These are phyloP conservation scores for Anethum foeniculum DNA, from an alignment of 140 eudicot genomes.

Conservation along the genomic window DNA sequence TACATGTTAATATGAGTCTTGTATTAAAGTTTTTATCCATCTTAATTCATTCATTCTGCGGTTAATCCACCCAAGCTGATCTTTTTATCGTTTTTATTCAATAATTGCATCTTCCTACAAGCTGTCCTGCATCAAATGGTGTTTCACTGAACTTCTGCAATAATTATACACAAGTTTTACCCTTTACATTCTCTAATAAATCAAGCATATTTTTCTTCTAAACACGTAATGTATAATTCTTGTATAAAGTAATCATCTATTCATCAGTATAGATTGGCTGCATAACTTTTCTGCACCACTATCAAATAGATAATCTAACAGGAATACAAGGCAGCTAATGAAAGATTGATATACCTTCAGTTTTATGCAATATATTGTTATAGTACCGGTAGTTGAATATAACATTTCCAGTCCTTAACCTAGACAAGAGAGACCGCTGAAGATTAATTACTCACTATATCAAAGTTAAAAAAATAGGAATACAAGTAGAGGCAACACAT, in stretches of 20 bases:
- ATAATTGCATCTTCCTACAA: too few species aligned
- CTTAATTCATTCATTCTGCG: too few species aligned
- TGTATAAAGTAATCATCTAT: not conserved
- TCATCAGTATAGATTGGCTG: not conserved
- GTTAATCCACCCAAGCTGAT: too few species aligned
- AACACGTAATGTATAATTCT: not conserved
- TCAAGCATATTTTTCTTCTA: not conserved
- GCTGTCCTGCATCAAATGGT: too few species aligned
- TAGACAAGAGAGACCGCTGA: constrained; percentile 18
- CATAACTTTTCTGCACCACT: not conserved
- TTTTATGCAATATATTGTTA: constrained; percentile 67
- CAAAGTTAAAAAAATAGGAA: not conserved
- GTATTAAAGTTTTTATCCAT: too few species aligned
- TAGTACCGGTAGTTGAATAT: constrained; percentile 69
- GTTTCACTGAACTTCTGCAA: not conserved
- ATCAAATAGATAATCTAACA: not conserved
- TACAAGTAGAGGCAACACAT: not conserved
- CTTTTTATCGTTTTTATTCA: too few species aligned
- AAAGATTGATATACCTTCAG: constrained; percentile 57
- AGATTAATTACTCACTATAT: not conserved
- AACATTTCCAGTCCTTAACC: constrained; percentile 90
- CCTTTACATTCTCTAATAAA: not conserved
- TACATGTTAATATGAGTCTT: too few species aligned
- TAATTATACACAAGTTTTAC: not conserved
- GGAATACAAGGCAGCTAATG: not conserved